Conservation (phyloP, 1,284 basidiomycete genomes). For the Nidula niveotomentosa region DNA sequence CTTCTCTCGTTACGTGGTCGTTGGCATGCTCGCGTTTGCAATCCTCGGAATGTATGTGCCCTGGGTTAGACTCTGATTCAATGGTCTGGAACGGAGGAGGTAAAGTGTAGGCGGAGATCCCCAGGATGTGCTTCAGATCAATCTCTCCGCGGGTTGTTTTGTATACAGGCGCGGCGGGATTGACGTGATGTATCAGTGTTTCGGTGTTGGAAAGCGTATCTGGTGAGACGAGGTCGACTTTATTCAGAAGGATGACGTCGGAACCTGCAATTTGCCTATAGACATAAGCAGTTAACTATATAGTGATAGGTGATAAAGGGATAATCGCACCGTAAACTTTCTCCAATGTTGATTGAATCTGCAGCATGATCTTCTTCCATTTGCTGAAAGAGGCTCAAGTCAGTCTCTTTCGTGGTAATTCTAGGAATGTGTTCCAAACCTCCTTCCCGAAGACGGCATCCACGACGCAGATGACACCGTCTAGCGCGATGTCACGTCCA, state of each 20-base stretch:
- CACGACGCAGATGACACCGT: conserved; percentile 90
- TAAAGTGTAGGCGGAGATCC: conserved; percentile 69
- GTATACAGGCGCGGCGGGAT: conserved; percentile 76
- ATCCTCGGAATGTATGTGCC: conserved; percentile 19
- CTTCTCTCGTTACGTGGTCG: conserved; percentile 12
- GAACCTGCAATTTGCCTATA: conserved; percentile 86
- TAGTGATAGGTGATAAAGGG: conserved; percentile 3
- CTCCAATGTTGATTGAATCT: conserved; percentile 60
- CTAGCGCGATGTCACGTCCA: conserved; percentile 73
- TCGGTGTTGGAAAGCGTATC: conserved; percentile 46
- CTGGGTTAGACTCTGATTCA: neutral
- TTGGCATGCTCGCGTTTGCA: conserved; percentile 36
- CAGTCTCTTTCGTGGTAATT: neutral
- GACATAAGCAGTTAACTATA: conserved; percentile 2
- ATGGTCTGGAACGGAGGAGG: conserved; percentile 19
- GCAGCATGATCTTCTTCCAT: conserved; percentile 71
- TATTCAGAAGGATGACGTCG: conserved; percentile 90
- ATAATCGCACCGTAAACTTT: conserved; percentile 65
- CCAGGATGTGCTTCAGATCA: conserved; percentile 73
- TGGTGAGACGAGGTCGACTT: conserved; percentile 69
- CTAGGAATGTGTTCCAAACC: conserved; percentile 34
- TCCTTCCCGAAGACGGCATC: conserved; percentile 84
- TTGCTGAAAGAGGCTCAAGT: conserved; percentile 53
- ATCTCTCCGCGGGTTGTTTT: conserved; percentile 69
- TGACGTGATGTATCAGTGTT: conserved; percentile 64